Evolutionary conservation across 2,329 filamentous ascomycete species (phyloP).

Genomic region (Paecilomyces sp.): DNA sequence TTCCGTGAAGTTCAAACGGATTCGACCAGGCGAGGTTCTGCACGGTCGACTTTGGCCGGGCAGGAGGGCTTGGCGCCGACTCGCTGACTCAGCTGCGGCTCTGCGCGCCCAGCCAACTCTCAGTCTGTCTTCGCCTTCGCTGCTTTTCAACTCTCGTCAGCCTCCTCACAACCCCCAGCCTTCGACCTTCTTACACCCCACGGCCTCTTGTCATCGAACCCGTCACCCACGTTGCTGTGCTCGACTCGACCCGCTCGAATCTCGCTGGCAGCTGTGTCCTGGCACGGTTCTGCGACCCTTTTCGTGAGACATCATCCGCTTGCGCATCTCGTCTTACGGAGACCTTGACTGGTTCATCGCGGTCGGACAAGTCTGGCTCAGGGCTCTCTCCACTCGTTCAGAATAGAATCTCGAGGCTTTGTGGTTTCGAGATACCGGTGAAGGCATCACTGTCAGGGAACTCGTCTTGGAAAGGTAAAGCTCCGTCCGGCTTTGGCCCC

Average conservation of each 20-base stretch:
- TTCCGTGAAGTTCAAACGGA: constrained; percentile 10
- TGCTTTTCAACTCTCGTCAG: constrained; percentile 7
- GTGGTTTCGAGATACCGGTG: constrained; percentile 9
- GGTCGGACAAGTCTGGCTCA: constrained; percentile 27
- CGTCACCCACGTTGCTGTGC: constrained; percentile 17
- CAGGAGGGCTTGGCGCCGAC: constrained; percentile 17
- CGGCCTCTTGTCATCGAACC: constrained; percentile 23
- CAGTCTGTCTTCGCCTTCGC: constrained; percentile 7
- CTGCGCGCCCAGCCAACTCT: constrained; percentile 1
- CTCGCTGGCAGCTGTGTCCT: constrained; percentile 16
- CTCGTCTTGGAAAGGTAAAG: constrained; percentile 30
- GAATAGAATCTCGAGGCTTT: constrained; percentile 14
- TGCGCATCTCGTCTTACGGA: constrained; percentile 19
- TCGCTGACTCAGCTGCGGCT: constrained; percentile 19
- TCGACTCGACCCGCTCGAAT: constrained; percentile 8
- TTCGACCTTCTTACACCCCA: constrained; percentile 10
- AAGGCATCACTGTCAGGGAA: constrained; percentile 5
- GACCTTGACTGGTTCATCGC: constrained; percentile 34
- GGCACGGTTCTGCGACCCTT: constrained; percentile 23
- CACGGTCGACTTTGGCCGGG: constrained; percentile 14
- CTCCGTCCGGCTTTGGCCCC: constrained; percentile 18
- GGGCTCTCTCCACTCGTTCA: neutral
- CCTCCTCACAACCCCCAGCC: constrained; percentile 9
- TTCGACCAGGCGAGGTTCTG: constrained; percentile 13
- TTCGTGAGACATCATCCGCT: constrained; percentile 20